Evolutionary conservation across 164 flowering plant species (phyloP).

Genomic region (Liquidambar formosana): DNA sequence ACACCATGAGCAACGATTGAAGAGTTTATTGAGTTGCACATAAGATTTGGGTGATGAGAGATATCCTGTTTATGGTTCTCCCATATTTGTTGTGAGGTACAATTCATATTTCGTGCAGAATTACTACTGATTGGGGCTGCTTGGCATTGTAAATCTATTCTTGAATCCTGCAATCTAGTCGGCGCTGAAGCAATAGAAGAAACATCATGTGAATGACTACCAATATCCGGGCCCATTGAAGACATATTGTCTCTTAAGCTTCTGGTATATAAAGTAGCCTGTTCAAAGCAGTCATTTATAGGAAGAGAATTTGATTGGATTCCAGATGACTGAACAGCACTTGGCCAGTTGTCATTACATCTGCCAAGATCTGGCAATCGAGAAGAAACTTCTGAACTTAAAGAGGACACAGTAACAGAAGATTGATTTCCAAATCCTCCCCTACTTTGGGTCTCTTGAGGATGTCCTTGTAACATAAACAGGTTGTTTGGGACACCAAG

Average conservation of each 20-base stretch:
- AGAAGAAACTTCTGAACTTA: constrained; percentile 33
- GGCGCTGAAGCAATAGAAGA: constrained; percentile 26
- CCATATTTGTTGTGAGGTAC: constrained; percentile 33
- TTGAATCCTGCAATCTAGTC: constrained; percentile 29
- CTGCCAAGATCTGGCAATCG: constrained; percentile 40
- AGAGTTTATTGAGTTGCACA: constrained; percentile 29
- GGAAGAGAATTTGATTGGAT: constrained; percentile 36
- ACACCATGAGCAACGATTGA: constrained; percentile 24
- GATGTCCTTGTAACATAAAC: constrained; percentile 38
- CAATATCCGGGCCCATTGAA: constrained; percentile 23
- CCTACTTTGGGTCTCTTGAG: constrained; percentile 31
- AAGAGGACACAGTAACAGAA: constrained; percentile 23
- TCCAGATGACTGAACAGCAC: constrained; percentile 35
- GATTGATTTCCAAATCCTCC: constrained; percentile 40
- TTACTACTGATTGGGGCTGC: constrained; percentile 23
- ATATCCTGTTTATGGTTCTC: constrained; percentile 30
- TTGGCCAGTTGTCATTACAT: constrained; percentile 49
- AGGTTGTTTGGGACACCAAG: constrained; percentile 35
- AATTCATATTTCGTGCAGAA: constrained; percentile 26
- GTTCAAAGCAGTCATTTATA: constrained; percentile 24
- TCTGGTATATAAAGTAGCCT: constrained; percentile 21
- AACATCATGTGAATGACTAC: constrained; percentile 27
- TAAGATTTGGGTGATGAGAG: constrained; percentile 22
- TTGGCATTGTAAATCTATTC: constrained; percentile 36
- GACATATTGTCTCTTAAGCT: constrained; percentile 32